A percentile compares a stretch with the other conserved stretches of the same genome.
Conservation (phyloP, 148 eudicot species). For the Cornus kousa region DNA sequence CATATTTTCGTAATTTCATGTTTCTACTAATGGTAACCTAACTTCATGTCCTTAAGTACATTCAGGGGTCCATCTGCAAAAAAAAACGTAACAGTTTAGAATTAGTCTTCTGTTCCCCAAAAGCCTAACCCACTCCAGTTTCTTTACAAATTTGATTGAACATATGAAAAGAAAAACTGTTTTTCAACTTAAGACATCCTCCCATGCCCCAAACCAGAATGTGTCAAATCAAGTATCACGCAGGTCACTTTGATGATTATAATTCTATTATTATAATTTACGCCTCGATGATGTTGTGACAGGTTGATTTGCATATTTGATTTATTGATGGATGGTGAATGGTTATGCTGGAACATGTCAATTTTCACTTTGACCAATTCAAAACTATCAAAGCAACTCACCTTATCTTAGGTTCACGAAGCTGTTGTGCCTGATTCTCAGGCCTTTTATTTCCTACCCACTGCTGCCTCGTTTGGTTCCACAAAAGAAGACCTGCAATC, state of each 20-base stretch:
- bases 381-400: constrained; percentile 19
- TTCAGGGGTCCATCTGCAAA: too few relatives aligned
- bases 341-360: neutral
- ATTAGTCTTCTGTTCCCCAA: too few relatives aligned
- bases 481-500: constrained; percentile 68
- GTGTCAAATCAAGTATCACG: neutral
- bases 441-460: constrained; percentile 70
- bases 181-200: neutral
- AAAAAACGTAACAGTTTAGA: too few relatives aligned
- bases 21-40: too few relatives aligned
- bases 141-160: neutral
- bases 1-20: too few relatives aligned
- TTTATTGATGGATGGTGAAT: neutral
- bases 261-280: neutral
- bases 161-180: neutral
- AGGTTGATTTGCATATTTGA: constrained; percentile 3
- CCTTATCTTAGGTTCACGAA: constrained; percentile 70
- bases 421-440: constrained; percentile 30
- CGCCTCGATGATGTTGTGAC: neutral
- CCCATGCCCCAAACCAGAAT: neutral
- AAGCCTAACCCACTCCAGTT: neutral
- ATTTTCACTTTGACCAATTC: neutral
- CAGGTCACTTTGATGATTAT: neutral
- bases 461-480: constrained; percentile 84
- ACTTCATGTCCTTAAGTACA: too few relatives aligned